These are phyloP conservation scores for Cercospora sesami DNA, from an alignment of 2,329 filamentous ascomycete species.

Conservation along the genomic window DNA sequence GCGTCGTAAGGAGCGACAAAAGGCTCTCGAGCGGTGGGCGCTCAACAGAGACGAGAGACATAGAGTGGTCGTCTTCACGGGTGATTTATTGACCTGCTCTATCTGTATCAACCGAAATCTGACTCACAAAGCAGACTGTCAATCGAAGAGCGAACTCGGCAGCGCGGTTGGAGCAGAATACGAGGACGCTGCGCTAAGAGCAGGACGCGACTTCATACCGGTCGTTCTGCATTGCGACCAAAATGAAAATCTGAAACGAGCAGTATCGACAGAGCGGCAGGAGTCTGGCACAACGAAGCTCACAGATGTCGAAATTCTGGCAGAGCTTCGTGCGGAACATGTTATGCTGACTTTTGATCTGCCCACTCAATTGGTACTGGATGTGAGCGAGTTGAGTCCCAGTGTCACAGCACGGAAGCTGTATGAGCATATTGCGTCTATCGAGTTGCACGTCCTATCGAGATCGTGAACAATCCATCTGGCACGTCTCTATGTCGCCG, in stretches of 20 bases:
- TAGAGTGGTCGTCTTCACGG: background rate
- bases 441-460: background rate
- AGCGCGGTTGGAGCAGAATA: background rate
- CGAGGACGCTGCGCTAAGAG: background rate
- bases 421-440: background rate
- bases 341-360: slow-evolving; percentile 2
- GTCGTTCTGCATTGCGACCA: background rate
- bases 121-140: background rate
- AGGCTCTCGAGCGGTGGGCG: background rate
- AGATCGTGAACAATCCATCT: background rate
- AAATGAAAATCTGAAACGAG: background rate
- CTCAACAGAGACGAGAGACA: background rate
- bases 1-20: background rate
- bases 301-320: background rate
- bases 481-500: background rate
- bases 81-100: background rate
- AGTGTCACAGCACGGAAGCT: background rate
- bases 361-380: background rate
- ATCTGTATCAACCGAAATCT: background rate
- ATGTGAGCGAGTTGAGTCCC: background rate
- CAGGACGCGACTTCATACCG: slow-evolving; percentile 5
- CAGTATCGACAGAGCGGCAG: background rate
- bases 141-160: background rate
- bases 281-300: slow-evolving; percentile 11
- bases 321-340: background rate